Percentiles rank a stretch among this genome's conserved stretches.
These are phyloP conservation scores for Hypocreales sp. DNA, from an alignment of 2,329 filamentous ascomycete species.

Conservation along the genomic window DNA sequence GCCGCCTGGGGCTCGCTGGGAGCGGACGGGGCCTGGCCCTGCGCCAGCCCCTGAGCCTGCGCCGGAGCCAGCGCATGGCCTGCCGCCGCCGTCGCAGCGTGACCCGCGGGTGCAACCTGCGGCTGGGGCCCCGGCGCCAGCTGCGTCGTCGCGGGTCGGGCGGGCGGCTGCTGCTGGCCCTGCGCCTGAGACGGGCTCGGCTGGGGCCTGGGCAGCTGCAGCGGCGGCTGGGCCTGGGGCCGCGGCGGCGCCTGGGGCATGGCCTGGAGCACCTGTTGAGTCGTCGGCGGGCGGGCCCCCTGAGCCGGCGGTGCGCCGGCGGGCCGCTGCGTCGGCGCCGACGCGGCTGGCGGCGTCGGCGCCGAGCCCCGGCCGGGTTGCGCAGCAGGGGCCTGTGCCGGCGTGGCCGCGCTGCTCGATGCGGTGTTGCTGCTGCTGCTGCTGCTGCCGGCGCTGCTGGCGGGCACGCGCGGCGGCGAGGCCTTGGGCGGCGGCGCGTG, in stretches of 20 bases:
- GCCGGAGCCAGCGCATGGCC: background rate
- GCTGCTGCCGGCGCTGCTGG: too few species aligned
- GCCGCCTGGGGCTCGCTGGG: too few species aligned
- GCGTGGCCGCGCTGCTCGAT: slow-evolving; percentile 16
- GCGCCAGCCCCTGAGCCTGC: background rate
- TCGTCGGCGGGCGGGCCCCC: slow-evolving; percentile 9
- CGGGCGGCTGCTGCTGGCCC: slow-evolving; percentile 4
- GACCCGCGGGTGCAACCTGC: background rate
- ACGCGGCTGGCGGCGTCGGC: slow-evolving; percentile 6
- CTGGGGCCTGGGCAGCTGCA: slow-evolving; percentile 12
- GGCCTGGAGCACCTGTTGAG: slow-evolving; percentile 15
- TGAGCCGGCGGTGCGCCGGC: slow-evolving; percentile 10
- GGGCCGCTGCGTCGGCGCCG: slow-evolving; percentile 1
- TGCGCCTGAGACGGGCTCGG: slow-evolving; percentile 3
- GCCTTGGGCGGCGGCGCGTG: slow-evolving; percentile 1
- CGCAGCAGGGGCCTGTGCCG: slow-evolving; percentile 15
- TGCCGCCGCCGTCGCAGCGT: background rate
- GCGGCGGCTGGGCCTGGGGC: slow-evolving; percentile 13
- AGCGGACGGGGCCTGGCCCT: background rate
- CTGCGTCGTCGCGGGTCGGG: background rate
- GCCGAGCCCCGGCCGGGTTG: slow-evolving; percentile 2
- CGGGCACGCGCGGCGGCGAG: background rate
- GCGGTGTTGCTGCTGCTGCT: too few species aligned
- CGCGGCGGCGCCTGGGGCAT: slow-evolving; percentile 11
- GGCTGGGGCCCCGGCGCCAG: background rate